Conservation (phyloP, 2,329 filamentous ascomycete species). For the Alternaria sp. region DNA sequence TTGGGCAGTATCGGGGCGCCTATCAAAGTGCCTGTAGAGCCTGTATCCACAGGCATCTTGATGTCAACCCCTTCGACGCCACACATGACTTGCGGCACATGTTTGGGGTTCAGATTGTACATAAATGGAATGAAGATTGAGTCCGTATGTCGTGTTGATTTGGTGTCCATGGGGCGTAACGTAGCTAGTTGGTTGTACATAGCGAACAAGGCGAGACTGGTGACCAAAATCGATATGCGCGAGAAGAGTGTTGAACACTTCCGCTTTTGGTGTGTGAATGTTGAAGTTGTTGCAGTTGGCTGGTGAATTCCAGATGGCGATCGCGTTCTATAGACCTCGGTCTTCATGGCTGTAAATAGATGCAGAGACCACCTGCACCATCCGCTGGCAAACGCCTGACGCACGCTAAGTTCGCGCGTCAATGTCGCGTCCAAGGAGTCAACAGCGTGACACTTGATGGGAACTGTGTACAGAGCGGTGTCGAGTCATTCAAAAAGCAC, state of each 20-base stretch:
- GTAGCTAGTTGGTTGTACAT: conserved; percentile 4
- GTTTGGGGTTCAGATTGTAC: conserved; percentile 32
- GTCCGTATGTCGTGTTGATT: conserved; percentile 23
- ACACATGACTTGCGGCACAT: conserved; percentile 34
- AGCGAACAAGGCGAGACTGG: conserved; percentile 13
- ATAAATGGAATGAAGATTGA: conserved; percentile 45
- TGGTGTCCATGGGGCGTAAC: conserved; percentile 15
- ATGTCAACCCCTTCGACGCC: conserved; percentile 36
- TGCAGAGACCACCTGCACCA: conserved; percentile 12
- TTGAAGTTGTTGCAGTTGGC: conserved; percentile 22
- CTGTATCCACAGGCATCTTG: conserved; percentile 44
- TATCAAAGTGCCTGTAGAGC: conserved; percentile 43
- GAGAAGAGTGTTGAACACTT: conserved; percentile 32
- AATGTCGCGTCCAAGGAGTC: conserved; percentile 8
- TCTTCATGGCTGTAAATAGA: conserved; percentile 28
- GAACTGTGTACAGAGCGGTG: neutral
- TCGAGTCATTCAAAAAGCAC: conserved; percentile 1
- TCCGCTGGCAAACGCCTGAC: conserved; percentile 14
- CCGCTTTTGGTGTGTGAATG: conserved; percentile 4
- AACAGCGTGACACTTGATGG: neutral
- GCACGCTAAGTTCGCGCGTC: conserved; percentile 18
- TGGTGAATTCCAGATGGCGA: neutral
- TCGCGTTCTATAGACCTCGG: conserved; percentile 24
- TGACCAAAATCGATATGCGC: conserved; percentile 11
- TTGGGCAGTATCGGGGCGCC: conserved; percentile 41